Base-by-base conservation (phyloP, 2,329 filamentous ascomycete species). In the Xylariomycetidae sp. region DNA sequence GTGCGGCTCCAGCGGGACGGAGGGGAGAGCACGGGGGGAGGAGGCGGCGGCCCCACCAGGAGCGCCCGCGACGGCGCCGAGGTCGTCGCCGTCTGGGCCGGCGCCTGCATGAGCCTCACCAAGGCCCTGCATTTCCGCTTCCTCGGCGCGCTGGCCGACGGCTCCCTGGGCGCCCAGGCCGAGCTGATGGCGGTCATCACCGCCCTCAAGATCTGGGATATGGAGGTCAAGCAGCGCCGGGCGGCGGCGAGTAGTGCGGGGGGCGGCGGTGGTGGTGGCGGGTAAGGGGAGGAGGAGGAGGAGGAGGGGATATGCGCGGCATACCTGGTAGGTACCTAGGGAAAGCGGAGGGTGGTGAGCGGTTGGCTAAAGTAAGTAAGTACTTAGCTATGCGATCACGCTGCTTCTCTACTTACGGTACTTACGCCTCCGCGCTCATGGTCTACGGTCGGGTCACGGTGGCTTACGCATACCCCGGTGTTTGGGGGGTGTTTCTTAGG, bases 131-230 rank as follows among this genome's bases (percentile, higher is more conserved):
- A 52, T 36, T 68, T 68, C 40, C 38, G 46, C 12, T 70, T 67
- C 42, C 35, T 62, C 5, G 63, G 64, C 6, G 57, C 50, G 1
- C 65, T 63, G 2, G 47, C 48, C 9, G 51, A 51, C 6, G 64
- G 65, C 1, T 41, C 50, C 13, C 48, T 68, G 10, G 65, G 65
- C 10, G 57, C 63, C 38, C 47, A 60, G 14, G 68, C 61, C 60
- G 56, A 58, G 1, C 43, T 65, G 12, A 66, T 66, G 61, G 59
- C 64, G 1, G 62, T 64, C 7, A 48, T 55, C 5, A 59, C 63
- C 30, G 59, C 52, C 19, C 39, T 64, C 32, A 48, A 47, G 10
- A 54, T 60, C 12, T 63, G 48, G 45, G 44, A 53, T 10, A 16
- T 10, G 2, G 42, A 48, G 36, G 19, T 32, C 19, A 38, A 31